phyloP scores from a whole-genome alignment of 345 rosid species.

The Lepidium africanum region DNA sequence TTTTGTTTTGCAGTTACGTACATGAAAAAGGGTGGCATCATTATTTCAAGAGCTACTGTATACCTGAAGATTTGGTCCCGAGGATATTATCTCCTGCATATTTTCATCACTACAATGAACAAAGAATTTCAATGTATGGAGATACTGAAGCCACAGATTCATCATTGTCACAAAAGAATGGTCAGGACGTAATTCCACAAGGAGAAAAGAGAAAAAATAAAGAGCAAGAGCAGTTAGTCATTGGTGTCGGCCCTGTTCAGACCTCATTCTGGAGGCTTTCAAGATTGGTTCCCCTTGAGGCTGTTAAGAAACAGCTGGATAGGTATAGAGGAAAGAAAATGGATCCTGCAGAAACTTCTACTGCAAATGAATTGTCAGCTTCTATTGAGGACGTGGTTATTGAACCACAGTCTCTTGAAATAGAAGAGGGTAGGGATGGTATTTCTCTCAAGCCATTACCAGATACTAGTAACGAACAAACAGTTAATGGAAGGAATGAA shows the following conservation, averaged over 20 bases:
- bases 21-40: conserved; percentile 91
- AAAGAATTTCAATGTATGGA: conserved; percentile 37
- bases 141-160: conserved; percentile 38
- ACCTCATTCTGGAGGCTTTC: conserved; percentile 94
- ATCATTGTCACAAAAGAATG: conserved; percentile 31
- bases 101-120: conserved; percentile 87
- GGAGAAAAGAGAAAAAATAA: conserved; percentile 40
- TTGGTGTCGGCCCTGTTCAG: conserved; percentile 94
- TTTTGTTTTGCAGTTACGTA: conserved; percentile 55
- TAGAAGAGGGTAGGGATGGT: conserved; percentile 92
- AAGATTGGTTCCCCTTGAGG: conserved; percentile 77
- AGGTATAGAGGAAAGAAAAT: conserved; percentile 50
- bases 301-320: conserved; percentile 54
- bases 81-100: conserved; percentile 94
- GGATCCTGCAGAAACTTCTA: conserved; percentile 36
- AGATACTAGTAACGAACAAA: conserved; percentile 30
- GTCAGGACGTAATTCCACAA: conserved; percentile 35
- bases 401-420: conserved; percentile 84
- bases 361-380: conserved; percentile 36
- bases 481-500: conserved; percentile 30
- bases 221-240: conserved; percentile 65
- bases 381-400: conserved; percentile 52
- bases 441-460: conserved; percentile 80
- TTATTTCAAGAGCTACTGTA: conserved; percentile 89
- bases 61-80: conserved; percentile 95